Conservation (phyloP, 805 yeast genomes). For the Tetrapisispora fleetii region DNA sequence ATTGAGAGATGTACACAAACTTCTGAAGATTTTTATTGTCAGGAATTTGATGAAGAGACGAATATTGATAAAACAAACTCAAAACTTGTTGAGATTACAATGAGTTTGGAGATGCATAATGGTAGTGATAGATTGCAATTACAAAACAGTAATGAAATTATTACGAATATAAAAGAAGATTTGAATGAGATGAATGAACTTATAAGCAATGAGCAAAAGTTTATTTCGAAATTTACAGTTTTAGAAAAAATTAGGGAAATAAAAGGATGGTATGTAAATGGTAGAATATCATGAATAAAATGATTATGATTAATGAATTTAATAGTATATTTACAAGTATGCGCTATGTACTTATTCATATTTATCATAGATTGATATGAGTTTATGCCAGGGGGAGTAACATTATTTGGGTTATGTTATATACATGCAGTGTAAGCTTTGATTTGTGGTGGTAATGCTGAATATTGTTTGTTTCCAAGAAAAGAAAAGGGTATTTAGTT, state of each 20-base stretch:
- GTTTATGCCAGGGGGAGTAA: not conserved
- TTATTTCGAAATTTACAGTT: slow-evolving; percentile 6
- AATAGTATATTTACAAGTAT: slow-evolving; percentile 2
- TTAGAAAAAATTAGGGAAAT: slow-evolving; percentile 24
- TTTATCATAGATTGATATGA: too few species aligned
- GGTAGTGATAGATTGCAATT: slow-evolving; percentile 7
- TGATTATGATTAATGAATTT: not conserved
- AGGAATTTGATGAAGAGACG: slow-evolving; percentile 4
- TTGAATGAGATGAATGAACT: not conserved
- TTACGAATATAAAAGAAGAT: not conserved
- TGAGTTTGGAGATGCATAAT: slow-evolving; percentile 24
- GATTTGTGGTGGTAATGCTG: not conserved
- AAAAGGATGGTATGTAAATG: slow-evolving; percentile 35
- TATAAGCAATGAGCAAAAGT: slow-evolving; percentile 1
- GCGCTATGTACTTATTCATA: not conserved
- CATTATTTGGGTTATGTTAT: not conserved
- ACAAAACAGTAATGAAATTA: slow-evolving; percentile 15
- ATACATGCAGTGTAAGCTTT: not conserved
- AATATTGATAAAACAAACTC: slow-evolving; percentile 13
- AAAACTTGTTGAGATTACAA: slow-evolving; percentile 25
- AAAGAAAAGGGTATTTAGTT: not conserved
- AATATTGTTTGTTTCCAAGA: too few species aligned
- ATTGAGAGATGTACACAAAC: slow-evolving; percentile 25
- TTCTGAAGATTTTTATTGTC: slow-evolving; percentile 1
- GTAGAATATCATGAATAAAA: slow-evolving; percentile 21